These are phyloP conservation scores for Blastobotrys ciferrii DNA, from an alignment of 1,139 yeast genomes.

Conservation along the genomic window DNA sequence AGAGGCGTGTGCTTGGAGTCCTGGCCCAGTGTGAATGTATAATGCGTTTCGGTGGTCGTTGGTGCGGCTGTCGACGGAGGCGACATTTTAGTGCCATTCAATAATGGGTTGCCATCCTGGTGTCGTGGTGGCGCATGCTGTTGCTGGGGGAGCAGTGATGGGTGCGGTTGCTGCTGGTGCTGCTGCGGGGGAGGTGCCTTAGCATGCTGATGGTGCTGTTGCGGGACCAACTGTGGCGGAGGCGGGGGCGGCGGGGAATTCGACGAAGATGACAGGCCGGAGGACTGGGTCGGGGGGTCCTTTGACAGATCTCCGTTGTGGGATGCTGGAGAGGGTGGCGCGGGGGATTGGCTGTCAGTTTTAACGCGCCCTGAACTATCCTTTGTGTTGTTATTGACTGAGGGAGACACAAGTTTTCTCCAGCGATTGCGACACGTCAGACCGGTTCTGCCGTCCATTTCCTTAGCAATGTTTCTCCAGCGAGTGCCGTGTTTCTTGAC, in stretches of 20 bases:
- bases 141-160: background rate
- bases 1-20: slow-evolving; percentile 12
- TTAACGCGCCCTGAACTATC: background rate
- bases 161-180: slow-evolving; percentile 8
- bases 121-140: background rate
- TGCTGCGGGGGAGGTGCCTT: slow-evolving; percentile 8
- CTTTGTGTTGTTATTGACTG: slow-evolving; percentile 43
- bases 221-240: too few species aligned
- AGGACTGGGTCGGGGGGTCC: background rate
- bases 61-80: slow-evolving; percentile 10
- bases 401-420: slow-evolving; percentile 80
- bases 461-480: slow-evolving; percentile 79
- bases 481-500: slow-evolving; percentile 80
- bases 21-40: slow-evolving; percentile 17
- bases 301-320: background rate
- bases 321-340: slow-evolving; percentile 2
- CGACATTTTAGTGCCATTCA: background rate
- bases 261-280: slow-evolving; percentile 1
- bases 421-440: slow-evolving; percentile 89
- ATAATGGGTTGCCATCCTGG: background rate
- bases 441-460: slow-evolving; percentile 78
- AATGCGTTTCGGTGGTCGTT: slow-evolving; percentile 21
- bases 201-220: background rate
- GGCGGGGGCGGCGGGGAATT: slow-evolving; percentile 1
- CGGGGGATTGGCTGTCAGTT: slow-evolving; percentile 4